A percentile compares a stretch with the other conserved stretches of the same genome.
These are phyloP conservation scores for Cornus kousa DNA, from an alignment of 148 eudicot genomes.

Conservation along the genomic window DNA sequence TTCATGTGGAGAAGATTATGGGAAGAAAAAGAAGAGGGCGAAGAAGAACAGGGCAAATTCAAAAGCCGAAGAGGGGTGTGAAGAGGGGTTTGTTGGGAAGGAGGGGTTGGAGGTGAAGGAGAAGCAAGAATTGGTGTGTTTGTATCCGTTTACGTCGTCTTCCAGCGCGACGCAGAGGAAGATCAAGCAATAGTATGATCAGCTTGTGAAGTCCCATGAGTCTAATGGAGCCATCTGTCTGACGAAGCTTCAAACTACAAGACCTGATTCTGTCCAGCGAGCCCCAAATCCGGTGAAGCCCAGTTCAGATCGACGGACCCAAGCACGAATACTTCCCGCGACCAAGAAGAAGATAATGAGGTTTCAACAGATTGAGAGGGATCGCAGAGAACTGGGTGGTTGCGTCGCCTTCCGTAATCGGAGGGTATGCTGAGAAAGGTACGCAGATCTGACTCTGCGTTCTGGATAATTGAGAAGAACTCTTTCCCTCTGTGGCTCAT, in stretches of 20 bases:
- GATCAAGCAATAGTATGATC: constrained; percentile 70
- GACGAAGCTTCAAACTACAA: too few relatives aligned
- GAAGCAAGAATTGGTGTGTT: constrained; percentile 50
- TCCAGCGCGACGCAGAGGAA: constrained; percentile 65
- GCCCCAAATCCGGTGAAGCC: too few relatives aligned
- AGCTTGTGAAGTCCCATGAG: constrained; percentile 58
- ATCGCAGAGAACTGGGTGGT: too few relatives aligned
- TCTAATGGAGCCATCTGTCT: too few relatives aligned
- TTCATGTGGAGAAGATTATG: constrained; percentile 16
- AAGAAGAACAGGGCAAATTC: constrained; percentile 35
- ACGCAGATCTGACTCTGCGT: constrained; percentile 78
- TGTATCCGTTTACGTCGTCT: constrained; percentile 59
- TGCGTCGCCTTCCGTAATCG: too few relatives aligned
- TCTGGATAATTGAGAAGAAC: constrained; percentile 78
- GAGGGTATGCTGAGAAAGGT: too few relatives aligned
- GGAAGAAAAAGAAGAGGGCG: constrained; percentile 39
- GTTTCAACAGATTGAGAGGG: too few relatives aligned
- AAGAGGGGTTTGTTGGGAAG: neutral
- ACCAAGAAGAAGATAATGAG: too few relatives aligned
- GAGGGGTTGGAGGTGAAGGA: constrained; percentile 10
- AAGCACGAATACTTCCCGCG: too few relatives aligned
- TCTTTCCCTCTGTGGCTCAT: constrained; percentile 98
- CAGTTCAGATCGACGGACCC: too few relatives aligned
- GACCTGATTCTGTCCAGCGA: too few relatives aligned
- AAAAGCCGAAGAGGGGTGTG: neutral